Percentiles rank a stretch among this genome's conserved stretches.
Evolutionary conservation across 257 asterid species (phyloP).

Genomic region (Echites panduratus): DNA sequence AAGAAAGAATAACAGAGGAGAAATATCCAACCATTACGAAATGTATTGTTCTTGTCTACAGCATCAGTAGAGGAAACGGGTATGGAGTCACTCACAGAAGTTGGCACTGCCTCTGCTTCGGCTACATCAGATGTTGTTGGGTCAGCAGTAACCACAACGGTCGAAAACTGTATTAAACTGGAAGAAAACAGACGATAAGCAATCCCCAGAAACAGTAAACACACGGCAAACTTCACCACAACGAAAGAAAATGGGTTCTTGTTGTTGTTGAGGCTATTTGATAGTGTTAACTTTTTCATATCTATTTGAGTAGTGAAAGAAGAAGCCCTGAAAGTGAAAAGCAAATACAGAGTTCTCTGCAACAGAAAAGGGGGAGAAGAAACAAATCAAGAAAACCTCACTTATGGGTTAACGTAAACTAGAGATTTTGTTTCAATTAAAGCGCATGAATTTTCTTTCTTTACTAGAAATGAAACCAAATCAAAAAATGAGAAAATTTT

Average conservation of each 20-base stretch:
- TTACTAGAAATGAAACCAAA: too few species aligned
- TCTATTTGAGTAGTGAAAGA: background rate
- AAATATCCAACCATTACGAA: constrained; percentile 29
- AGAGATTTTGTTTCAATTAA: too few species aligned
- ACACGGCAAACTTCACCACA: constrained; percentile 42
- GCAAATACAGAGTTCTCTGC: background rate
- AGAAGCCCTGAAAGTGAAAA: background rate
- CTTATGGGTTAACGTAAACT: background rate
- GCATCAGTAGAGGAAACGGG: constrained; percentile 4
- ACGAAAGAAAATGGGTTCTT: constrained; percentile 32
- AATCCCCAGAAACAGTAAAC: constrained; percentile 49
- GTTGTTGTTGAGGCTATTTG: constrained; percentile 16
- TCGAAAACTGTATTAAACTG: constrained; percentile 37
- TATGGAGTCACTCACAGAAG: constrained; percentile 19
- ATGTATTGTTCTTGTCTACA: constrained; percentile 12
- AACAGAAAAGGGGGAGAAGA: background rate
- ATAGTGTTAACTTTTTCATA: constrained; percentile 31
- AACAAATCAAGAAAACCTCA: constrained; percentile 1
- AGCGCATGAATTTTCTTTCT: background rate
- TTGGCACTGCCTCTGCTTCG: constrained; percentile 22
- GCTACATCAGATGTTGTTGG: too few species aligned
- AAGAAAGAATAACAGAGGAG: constrained; percentile 2
- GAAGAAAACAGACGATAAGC: constrained; percentile 52
- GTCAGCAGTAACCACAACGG: too few species aligned
- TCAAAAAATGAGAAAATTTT: too few species aligned